Conservation (phyloP, 306 rosid species). For the Dalbergia cultrata region DNA sequence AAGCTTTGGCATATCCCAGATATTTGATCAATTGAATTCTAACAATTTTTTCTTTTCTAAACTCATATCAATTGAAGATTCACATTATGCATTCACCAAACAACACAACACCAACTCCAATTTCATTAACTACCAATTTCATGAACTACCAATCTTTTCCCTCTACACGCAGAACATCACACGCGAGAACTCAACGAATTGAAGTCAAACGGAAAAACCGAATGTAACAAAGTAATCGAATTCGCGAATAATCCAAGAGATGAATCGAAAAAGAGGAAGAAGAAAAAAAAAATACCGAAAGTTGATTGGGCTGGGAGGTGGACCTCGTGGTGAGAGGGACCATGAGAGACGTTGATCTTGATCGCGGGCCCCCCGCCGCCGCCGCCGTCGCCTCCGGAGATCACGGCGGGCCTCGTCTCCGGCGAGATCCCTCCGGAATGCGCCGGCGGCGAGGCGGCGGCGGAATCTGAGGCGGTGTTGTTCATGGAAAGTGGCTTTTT, state of each 20-base stretch:
- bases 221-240: conserved; percentile 6
- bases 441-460: neutral
- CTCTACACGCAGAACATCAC: neutral
- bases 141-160: neutral
- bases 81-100: neutral
- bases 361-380: conserved; percentile 45
- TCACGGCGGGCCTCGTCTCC: conserved; percentile 28
- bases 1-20: neutral
- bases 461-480: conserved; percentile 18
- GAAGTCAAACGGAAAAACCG: conserved; percentile 8
- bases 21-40: conserved; percentile 14
- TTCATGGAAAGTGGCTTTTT: conserved; percentile 31
- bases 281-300: conserved; percentile 49
- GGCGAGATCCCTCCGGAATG: neutral
- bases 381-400: neutral
- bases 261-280: conserved; percentile 19
- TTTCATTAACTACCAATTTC: conserved; percentile 20
- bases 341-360: conserved; percentile 51
- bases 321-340: conserved; percentile 51
- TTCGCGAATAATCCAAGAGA: conserved; percentile 19
- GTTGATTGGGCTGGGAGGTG: conserved; percentile 61
- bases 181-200: neutral
- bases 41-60: neutral
- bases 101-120: conserved; percentile 1
- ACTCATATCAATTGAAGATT: neutral